phyloP scores from a whole-genome alignment of 2,329 filamentous ascomycete species.

The Colletotrichum lindemuthianum region DNA sequence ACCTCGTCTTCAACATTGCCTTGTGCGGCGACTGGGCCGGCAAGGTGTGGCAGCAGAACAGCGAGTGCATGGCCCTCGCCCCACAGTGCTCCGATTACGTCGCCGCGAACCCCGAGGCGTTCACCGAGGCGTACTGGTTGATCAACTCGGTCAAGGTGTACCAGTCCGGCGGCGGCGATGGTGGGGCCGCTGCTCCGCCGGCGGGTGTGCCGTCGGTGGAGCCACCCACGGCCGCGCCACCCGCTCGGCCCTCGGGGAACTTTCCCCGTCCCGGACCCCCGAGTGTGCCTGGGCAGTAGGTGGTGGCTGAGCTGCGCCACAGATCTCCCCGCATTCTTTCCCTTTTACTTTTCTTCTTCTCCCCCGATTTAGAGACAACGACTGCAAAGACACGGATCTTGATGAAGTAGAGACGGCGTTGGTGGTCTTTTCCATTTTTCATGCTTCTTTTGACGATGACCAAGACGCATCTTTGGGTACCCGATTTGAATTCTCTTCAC shows the following conservation, averaged over 20 bases:
- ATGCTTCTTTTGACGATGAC: conserved; percentile 5
- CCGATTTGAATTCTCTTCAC: conserved; percentile 6
- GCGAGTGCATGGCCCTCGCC: conserved; percentile 68
- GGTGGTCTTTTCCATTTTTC: conserved; percentile 15
- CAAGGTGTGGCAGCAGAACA: conserved; percentile 67
- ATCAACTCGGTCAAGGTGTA: conserved; percentile 78
- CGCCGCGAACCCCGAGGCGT: conserved; percentile 73
- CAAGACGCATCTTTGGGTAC: background rate
- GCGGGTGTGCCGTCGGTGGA: too few species aligned
- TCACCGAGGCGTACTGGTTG: conserved; percentile 79
- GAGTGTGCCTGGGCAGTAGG: too few species aligned
- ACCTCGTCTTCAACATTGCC: conserved; percentile 83
- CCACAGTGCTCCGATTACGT: conserved; percentile 79
- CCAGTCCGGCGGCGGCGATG: conserved; percentile 41
- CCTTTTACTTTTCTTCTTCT: too few species aligned
- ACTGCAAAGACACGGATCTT: background rate
- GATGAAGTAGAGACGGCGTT: conserved; percentile 8
- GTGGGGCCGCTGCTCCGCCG: background rate
- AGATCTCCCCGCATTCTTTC: too few species aligned
- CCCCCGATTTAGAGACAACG: too few species aligned
- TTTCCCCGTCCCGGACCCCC: too few species aligned
- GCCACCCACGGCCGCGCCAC: too few species aligned
- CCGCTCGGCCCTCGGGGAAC: too few species aligned
- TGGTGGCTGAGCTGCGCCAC: too few species aligned
- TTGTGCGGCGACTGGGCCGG: conserved; percentile 93